Evolutionary conservation across 441 rosid species (phyloP), one percentile per base, ranked within the genome.

Genomic region (Pelargonium citronellum): DNA sequence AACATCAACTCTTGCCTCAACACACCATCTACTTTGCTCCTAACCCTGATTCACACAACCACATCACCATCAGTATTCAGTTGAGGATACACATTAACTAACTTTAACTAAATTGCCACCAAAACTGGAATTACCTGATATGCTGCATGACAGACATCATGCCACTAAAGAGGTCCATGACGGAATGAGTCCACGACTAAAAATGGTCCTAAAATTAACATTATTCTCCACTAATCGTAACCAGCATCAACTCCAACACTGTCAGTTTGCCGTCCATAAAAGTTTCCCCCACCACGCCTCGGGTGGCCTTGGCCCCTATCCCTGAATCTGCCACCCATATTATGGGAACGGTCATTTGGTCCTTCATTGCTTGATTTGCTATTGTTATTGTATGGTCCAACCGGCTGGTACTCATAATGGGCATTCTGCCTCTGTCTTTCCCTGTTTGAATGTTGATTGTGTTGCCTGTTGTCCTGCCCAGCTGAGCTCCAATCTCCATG

Each of bases 371-470:
- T 76, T 63, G 82, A 75, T 80, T 74, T 84, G 44, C 74, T 83
- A 58, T 57, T 68, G 64, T 80, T 81, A 43, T 82, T 61, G 64
- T 61, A 84, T 37, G 85, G 74, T 70, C 91, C 97, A 79, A 89
- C 90, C 53, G 96, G 98, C 79, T 88, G 96, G 81, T 88, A 92
- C 71, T 91, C 97, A 3, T 75, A 89, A 66, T 89, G 95, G 20
- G 83, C 20, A 77, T 77, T 80, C 15, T 73, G 89, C 78, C 85
- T 84, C 73, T 79, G 91, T 80, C 89, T 83, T 63, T 88, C 97
- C 75, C 90, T 72, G 74, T 80, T 80, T 22, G 79, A 75, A 63
- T 79, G 73, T 43, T 66, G 78, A 71, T 78, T 85, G 70, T 83
- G 85, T 34, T 83, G 91, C 73, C 71, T 79, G 58, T 69, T 82